Conservation (phyloP, 2,329 filamentous ascomycete genomes). For the Pleomassaria siparia region DNA sequence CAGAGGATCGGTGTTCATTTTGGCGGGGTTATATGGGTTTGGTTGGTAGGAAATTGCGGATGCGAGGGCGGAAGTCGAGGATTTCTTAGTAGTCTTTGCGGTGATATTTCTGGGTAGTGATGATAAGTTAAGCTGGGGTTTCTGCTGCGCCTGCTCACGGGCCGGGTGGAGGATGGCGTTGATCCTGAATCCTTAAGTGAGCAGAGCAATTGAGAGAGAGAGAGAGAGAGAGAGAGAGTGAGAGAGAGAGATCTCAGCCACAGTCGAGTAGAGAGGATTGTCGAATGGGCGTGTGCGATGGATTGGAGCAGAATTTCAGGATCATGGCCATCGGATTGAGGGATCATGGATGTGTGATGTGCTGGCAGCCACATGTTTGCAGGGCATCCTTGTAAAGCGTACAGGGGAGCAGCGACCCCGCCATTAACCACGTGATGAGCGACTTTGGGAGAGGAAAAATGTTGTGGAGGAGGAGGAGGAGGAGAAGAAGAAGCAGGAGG, state of each 20-base stretch:
- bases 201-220: constrained; percentile 13
- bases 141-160: not conserved
- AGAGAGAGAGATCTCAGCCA: constrained; percentile 19
- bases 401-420: constrained; percentile 3
- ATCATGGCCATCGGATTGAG: constrained; percentile 18
- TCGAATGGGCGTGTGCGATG: constrained; percentile 31
- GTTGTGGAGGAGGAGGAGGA: not conserved
- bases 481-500: not conserved
- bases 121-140: not conserved
- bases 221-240: constrained; percentile 10
- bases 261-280: constrained; percentile 19
- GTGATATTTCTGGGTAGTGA: not conserved
- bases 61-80: no score
- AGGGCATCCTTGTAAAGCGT: constrained; percentile 16
- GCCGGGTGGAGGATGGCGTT: no score
- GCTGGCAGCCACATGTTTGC: constrained; percentile 37
- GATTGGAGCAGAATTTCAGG: constrained; percentile 30
- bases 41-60: no score
- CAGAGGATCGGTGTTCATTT: constrained; percentile 69
- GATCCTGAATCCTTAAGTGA: no score
- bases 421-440: constrained; percentile 7
- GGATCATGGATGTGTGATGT: constrained; percentile 36
- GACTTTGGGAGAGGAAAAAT: not conserved
- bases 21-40: not conserved
- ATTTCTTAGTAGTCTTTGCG: not conserved